Percentiles rank a stretch among this genome's conserved stretches.
These are phyloP conservation scores for Alternaria ethzedia DNA, from an alignment of 2,329 filamentous ascomycete species.

Conservation along the genomic window DNA sequence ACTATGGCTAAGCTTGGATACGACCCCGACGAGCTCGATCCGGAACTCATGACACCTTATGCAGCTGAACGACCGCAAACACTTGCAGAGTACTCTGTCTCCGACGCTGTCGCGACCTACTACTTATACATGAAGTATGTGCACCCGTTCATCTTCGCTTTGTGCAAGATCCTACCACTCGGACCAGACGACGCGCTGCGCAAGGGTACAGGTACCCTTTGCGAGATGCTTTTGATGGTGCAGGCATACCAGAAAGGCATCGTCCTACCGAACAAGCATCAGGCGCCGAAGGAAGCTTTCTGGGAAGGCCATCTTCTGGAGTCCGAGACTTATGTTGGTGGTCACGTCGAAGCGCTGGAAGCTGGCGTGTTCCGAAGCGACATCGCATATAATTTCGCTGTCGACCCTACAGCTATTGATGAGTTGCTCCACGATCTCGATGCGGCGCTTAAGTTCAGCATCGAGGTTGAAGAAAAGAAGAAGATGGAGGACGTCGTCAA, in stretches of 20 bases:
- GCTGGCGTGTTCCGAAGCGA: conserved; percentile 95
- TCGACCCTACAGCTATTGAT: conserved; percentile 89
- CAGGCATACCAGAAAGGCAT: conserved; percentile 93
- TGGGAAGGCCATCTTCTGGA: conserved; percentile 97
- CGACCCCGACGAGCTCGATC: conserved; percentile 96
- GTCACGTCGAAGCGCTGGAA: conserved; percentile 98
- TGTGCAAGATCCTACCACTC: conserved; percentile 94
- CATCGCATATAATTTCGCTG: conserved; percentile 90
- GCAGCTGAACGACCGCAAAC: conserved; percentile 91
- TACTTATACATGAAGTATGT: conserved; percentile 99
- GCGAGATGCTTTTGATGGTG: conserved; percentile 99
- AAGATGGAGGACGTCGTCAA: conserved; percentile 58
- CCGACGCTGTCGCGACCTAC: conserved; percentile 97
- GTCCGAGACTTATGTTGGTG: conserved; percentile 96
- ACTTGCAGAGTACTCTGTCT: conserved; percentile 96
- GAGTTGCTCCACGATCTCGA: conserved; percentile 88
- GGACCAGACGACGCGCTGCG: conserved; percentile 90
- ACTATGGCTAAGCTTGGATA: conserved; percentile 98
- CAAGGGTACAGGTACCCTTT: conserved; percentile 97
- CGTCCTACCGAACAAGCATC: conserved; percentile 93
- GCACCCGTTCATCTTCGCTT: conserved; percentile 98
- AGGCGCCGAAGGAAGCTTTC: conserved; percentile 87
- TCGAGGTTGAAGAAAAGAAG: conserved; percentile 61
- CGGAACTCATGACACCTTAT: conserved; percentile 92
- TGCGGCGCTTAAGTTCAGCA: conserved; percentile 83